A percentile compares a stretch with the other conserved stretches of the same genome.
Conservation (phyloP, 2,329 filamentous ascomycete species). For the Coniochaeta ligniaria region DNA sequence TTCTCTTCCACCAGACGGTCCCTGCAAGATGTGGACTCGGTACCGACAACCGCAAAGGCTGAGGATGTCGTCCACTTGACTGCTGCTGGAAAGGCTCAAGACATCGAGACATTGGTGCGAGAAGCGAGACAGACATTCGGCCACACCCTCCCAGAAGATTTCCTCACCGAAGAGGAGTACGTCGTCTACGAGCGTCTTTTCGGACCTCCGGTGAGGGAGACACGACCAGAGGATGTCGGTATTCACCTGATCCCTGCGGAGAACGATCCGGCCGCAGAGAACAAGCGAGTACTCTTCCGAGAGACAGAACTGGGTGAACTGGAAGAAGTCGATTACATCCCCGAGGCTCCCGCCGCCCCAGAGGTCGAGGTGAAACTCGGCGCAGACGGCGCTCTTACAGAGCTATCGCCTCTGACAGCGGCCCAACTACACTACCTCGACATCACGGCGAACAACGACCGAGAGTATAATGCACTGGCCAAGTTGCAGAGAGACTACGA, state of each 20-base stretch:
- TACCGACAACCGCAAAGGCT: neutral
- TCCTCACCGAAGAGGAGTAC: constrained; percentile 65
- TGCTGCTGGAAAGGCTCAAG: constrained; percentile 11
- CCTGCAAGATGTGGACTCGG: constrained; percentile 4
- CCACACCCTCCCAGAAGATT: constrained; percentile 65
- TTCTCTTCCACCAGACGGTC: constrained; percentile 12
- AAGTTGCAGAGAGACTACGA: constrained; percentile 53
- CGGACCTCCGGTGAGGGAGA: constrained; percentile 63
- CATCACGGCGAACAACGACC: constrained; percentile 43
- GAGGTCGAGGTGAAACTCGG: constrained; percentile 11
- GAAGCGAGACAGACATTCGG: constrained; percentile 69
- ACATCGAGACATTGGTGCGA: constrained; percentile 59
- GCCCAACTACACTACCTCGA: constrained; percentile 35
- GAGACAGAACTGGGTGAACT: constrained; percentile 48
- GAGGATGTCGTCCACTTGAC: neutral
- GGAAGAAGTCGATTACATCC: constrained; percentile 52
- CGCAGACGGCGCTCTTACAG: constrained; percentile 3
- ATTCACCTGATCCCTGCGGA: constrained; percentile 24
- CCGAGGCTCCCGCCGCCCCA: constrained; percentile 22
- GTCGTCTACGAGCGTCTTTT: constrained; percentile 74
- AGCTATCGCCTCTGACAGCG: constrained; percentile 19
- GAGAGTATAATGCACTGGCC: constrained; percentile 47
- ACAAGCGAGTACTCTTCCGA: constrained; percentile 42
- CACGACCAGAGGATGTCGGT: constrained; percentile 51
- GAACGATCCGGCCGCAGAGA: constrained; percentile 14